phyloP scores from a whole-genome alignment of 2,329 filamentous ascomycete species.

The Knufia fluminis region DNA sequence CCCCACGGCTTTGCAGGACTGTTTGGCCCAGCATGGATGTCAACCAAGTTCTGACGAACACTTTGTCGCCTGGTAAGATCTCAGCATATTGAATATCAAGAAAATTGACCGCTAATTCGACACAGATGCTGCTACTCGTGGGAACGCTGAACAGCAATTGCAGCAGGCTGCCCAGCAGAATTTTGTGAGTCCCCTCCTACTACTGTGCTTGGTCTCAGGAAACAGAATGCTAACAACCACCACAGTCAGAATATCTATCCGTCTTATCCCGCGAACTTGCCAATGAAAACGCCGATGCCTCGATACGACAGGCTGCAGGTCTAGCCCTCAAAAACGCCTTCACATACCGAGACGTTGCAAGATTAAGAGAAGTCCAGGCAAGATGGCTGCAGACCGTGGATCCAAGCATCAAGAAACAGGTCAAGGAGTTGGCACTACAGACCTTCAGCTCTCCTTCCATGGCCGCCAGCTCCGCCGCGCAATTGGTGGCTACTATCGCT shows the following conservation, averaged over 20 bases:
- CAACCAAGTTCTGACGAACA: conserved; percentile 94
- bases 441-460: conserved; percentile 75
- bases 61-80: conserved; percentile 78
- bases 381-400: conserved; percentile 87
- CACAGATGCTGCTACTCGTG: conserved; percentile 78
- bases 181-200: conserved; percentile 59
- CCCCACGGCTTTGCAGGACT: conserved; percentile 8
- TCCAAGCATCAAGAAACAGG: conserved; percentile 68
- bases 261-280: conserved; percentile 90
- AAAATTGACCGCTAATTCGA: conserved; percentile 29
- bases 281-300: conserved; percentile 72
- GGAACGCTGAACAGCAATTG: conserved; percentile 88
- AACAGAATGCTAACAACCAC: neutral
- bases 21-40: conserved; percentile 67
- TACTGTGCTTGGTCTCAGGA: conserved; percentile 2
- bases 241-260: conserved; percentile 78
- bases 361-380: conserved; percentile 80
- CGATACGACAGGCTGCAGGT: conserved; percentile 89
- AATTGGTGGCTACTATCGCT: conserved; percentile 91
- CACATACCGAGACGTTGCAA: conserved; percentile 78
- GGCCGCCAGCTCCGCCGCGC: conserved; percentile 80
- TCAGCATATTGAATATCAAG: conserved; percentile 11
- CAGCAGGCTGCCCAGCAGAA: conserved; percentile 85
- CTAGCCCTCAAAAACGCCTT: conserved; percentile 98
- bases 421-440: conserved; percentile 85